Evolutionary conservation across 805 yeast genomes (phyloP), one percentile per base, ranked within the genome.

Genomic region (Soucietia sequanensis): DNA sequence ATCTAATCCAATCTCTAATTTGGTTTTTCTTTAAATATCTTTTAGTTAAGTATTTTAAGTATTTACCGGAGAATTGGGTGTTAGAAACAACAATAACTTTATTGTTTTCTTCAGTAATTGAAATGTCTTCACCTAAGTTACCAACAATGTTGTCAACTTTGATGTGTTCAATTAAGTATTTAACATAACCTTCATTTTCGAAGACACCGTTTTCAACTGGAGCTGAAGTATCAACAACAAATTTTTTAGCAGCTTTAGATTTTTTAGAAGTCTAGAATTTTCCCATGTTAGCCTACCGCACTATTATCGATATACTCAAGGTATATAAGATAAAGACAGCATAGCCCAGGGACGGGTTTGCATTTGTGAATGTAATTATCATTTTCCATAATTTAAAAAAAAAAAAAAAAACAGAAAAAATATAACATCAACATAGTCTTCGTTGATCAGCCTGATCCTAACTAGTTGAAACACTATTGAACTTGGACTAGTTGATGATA

Each of bases 1-100:
- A 90, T 82, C 98, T 93, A 76, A 91, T 90, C 98, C 98, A 91
- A 81, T 93, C 98, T 81, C 97, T 89, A 80, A 91, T 86, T 78
- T 87, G 95, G 91, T 90, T 88, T 87, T 93, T 93, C 95, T 91
- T 95, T 76, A 93, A 87, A 93, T 87, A 93, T 81, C 95, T 91
- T 89, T 93, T 95, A 66, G 98, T 87, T 70, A 93, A 80, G 95
- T 93, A 93, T 81, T 95, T 93, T 72, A 91, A 84, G 95, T 93
- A 93, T 80, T 95, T 91, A 78, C 99, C 99, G 57, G 97, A 90
- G 93, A 93, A 91, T 78, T 88, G 84, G 74, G 95, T 74, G 74
- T 84, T 81, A 54, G 97, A 77, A 54, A 89, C 86, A 65, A 93
- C 88, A 67, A 86, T 82, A 68, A 86, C 80, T 77, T 84, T 82